A percentile compares a stretch with the other conserved stretches of the same genome.
phyloP scores from a whole-genome alignment of 352 stramenopile genomes.

The Phytophthora tentaculata region DNA sequence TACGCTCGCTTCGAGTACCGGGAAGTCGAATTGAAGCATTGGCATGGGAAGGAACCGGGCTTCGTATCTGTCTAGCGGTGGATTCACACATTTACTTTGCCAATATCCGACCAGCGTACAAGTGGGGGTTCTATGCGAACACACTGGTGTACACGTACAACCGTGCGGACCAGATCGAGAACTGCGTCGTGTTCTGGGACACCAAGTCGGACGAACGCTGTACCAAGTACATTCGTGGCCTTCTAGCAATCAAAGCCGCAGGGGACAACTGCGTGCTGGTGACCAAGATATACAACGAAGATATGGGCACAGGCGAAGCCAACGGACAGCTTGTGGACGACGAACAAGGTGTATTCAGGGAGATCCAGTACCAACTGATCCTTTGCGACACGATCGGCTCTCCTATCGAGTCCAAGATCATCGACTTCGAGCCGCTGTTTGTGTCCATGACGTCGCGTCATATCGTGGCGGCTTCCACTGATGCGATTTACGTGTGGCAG shows the following conservation, averaged over 20 bases:
- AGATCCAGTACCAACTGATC: conserved; percentile 86
- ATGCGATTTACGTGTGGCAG: conserved; percentile 94
- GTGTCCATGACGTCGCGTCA: conserved; percentile 89
- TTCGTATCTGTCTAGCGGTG: conserved; percentile 93
- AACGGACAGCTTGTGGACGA: conserved; percentile 31
- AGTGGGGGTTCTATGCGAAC: conserved; percentile 90
- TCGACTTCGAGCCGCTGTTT: conserved; percentile 87
- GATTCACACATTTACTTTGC: conserved; percentile 97
- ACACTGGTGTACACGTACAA: conserved; percentile 94
- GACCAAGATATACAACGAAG: conserved; percentile 85
- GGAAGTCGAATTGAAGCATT: conserved; percentile 88
- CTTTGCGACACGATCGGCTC: conserved; percentile 89
- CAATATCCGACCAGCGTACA: conserved; percentile 93
- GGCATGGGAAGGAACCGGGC: conserved; percentile 91
- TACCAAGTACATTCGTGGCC: conserved; percentile 87
- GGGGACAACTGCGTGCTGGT: conserved; percentile 90
- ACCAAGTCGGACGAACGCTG: conserved; percentile 87
- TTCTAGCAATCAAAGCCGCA: conserved; percentile 78
- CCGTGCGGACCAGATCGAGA: conserved; percentile 87
- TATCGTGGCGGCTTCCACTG: conserved; percentile 77
- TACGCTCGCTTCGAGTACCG: conserved; percentile 91
- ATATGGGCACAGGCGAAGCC: conserved; percentile 41
- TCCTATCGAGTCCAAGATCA: conserved; percentile 84
- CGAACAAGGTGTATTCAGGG: conserved; percentile 44
- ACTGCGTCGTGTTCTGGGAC: conserved; percentile 93